These are phyloP conservation scores for Rhodosporidiobolus odoratus DNA, from an alignment of 768 basidiomycete species.

Conservation along the genomic window DNA sequence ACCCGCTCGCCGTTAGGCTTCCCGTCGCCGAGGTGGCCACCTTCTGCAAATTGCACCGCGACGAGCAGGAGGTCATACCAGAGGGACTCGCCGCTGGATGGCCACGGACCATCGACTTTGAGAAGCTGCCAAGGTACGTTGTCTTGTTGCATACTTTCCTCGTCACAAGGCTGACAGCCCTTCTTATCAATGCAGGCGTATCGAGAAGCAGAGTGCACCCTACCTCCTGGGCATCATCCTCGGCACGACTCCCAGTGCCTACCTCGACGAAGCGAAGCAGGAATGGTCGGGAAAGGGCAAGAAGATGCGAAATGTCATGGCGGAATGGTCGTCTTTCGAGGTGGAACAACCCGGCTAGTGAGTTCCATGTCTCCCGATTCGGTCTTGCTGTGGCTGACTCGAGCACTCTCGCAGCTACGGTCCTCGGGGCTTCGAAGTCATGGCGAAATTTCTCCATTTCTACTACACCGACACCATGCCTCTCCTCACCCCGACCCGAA, in stretches of 20 bases:
- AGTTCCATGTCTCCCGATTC: constrained; percentile 45
- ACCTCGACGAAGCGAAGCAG: constrained; percentile 42
- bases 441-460: constrained; percentile 68
- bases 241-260: neutral
- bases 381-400: neutral
- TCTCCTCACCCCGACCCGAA: constrained; percentile 51
- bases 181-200: neutral
- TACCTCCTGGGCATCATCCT: constrained; percentile 16
- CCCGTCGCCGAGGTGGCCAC: constrained; percentile 23
- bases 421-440: constrained; percentile 73
- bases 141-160: too few relatives aligned
- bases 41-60: constrained; percentile 36
- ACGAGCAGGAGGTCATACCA: constrained; percentile 33
- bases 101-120: constrained; percentile 28
- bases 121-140: constrained; percentile 19
- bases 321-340: constrained; percentile 72
- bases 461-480: constrained; percentile 57
- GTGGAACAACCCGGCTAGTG: constrained; percentile 86
- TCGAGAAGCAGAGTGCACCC: constrained; percentile 2
- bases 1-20: constrained; percentile 23
- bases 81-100: constrained; percentile 24
- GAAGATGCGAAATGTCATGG: constrained; percentile 62
- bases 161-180: too few relatives aligned
- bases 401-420: constrained; percentile 60
- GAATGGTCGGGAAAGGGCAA: constrained; percentile 56